Evolutionary conservation across 768 basidiomycete species (phyloP).

Genomic region (Austroboletus eburneus): DNA sequence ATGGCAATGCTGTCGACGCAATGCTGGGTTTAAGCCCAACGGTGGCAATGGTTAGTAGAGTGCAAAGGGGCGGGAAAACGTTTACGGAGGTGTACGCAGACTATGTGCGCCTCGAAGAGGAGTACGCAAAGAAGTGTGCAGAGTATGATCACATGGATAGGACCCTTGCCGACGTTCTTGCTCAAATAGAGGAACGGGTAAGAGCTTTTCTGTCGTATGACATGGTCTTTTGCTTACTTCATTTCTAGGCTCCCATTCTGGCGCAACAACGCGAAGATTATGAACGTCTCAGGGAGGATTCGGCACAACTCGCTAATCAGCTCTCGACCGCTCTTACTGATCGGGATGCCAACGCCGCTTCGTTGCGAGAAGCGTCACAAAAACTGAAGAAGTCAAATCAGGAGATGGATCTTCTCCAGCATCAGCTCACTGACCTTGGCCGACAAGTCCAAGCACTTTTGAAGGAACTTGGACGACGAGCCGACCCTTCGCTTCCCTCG

Average conservation of each 20-base stretch:
- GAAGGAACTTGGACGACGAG: conserved; percentile 74
- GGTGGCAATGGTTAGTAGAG: conserved; percentile 76
- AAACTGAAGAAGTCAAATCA: conserved; percentile 53
- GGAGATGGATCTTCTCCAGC: conserved; percentile 66
- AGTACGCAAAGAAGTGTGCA: conserved; percentile 67
- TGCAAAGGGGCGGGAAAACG: conserved; percentile 79
- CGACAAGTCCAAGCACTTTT: conserved; percentile 79
- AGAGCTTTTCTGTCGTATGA: background rate
- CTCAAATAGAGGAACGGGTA: conserved; percentile 89
- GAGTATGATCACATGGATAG: conserved; percentile 86
- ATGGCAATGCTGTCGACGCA: conserved; percentile 44
- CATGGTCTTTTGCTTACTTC: background rate
- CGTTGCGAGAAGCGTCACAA: conserved; percentile 57
- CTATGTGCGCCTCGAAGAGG: conserved; percentile 81
- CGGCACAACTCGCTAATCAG: conserved; percentile 74
- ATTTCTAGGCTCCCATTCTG: conserved; percentile 75
- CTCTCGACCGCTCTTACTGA: conserved; percentile 71
- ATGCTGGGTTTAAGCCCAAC: conserved; percentile 81
- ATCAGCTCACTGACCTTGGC: conserved; percentile 78
- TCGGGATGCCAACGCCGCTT: conserved; percentile 58
- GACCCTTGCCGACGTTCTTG: conserved; percentile 72
- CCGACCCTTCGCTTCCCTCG: conserved; percentile 77
- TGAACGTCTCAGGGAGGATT: conserved; percentile 76
- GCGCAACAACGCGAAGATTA: conserved; percentile 89
- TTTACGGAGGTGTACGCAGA: conserved; percentile 95